Evolutionary conservation across 2,329 filamentous ascomycete genomes (phyloP), one percentile per base, ranked within the genome.

Genomic region (Incumbomyces delicatus): DNA sequence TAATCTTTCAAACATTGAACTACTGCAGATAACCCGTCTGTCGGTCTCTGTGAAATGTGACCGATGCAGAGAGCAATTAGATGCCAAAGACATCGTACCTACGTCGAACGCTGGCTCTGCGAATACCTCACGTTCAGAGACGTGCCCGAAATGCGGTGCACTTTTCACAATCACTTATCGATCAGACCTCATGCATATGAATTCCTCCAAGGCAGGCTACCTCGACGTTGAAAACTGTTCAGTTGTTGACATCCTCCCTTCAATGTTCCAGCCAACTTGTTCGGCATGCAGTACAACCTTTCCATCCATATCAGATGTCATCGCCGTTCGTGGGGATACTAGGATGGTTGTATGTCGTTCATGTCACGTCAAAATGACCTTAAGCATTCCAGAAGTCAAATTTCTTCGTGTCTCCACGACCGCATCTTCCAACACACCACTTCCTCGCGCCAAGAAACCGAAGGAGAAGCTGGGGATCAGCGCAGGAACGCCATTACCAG

Each of bases 201-300:
- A 81, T 65, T 86, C 84, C 3, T 73, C 76, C n/a, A 73, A 85
- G 48, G 85, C 85, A 11, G 87, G 87, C 3, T 89, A 89, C 61
- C 65, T 94, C 48, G 85, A 92, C 61, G 66, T 87, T 8, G 76
- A 82, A 20, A 85, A 84, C 13, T 89, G 85, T 64, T 81, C 78
- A 5, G 75, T 86, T 7, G 73, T 79, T 38, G 87, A 92, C 60
- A 77, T 92, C 71, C 75, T 92, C 10, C 82, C 84, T 45, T 88
- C 84, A 63, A 81, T 79, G 34, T 90, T 94, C 66, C 67, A 85
- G 27, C 87, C 87, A 13, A 89, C 84, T 0, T 94, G 87, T 62
- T 74, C 77, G 1, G 74, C 77, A 58, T 94, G 87, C 65, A 92
- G 86, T 27, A 84, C 80, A 1, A 58, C 77, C 1, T 78, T 80